phyloP scores from a whole-genome alignment of 768 basidiomycete genomes.

The Podaxis sp. region DNA sequence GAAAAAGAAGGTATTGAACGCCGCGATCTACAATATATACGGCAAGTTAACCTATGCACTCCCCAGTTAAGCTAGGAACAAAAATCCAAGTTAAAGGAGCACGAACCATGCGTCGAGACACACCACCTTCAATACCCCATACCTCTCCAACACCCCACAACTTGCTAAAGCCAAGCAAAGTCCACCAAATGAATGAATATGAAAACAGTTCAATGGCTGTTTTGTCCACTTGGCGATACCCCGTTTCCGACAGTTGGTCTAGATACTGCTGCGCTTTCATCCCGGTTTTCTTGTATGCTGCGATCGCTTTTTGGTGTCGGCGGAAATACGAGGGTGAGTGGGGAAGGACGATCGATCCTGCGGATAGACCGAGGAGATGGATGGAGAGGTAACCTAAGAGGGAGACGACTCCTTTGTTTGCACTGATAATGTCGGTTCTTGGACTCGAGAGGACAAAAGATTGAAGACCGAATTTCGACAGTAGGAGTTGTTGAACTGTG shows the following conservation, averaged over 20 bases:
- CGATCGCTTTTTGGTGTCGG: conserved; percentile 43
- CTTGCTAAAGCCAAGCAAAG: conserved; percentile 41
- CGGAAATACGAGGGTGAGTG: conserved; percentile 74
- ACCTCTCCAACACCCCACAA: conserved; percentile 39
- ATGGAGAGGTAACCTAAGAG: conserved; percentile 88
- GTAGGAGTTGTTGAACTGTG: conserved; percentile 68
- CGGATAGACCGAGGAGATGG: conserved; percentile 81
- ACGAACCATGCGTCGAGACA: conserved; percentile 48
- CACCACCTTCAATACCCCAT: conserved; percentile 29
- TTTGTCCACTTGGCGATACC: conserved; percentile 65
- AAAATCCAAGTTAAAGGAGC: background rate
- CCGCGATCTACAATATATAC: conserved; percentile 79
- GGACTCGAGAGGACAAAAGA: conserved; percentile 71
- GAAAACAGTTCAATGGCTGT: conserved; percentile 74
- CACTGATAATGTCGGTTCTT: conserved; percentile 61
- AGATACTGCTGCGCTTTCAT: conserved; percentile 19
- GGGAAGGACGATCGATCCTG: conserved; percentile 80
- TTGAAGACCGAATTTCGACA: conserved; percentile 58
- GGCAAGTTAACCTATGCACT: conserved; percentile 54
- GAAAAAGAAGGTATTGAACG: conserved; percentile 47
- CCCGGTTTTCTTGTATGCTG: conserved; percentile 15
- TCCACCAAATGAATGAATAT: conserved; percentile 81
- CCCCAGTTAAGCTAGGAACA: conserved; percentile 47
- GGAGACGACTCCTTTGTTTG: conserved; percentile 93
- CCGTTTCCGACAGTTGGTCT: conserved; percentile 19